phyloP scores from a whole-genome alignment of 1,284 basidiomycete genomes.

The Ceraceosorus guamensis region DNA sequence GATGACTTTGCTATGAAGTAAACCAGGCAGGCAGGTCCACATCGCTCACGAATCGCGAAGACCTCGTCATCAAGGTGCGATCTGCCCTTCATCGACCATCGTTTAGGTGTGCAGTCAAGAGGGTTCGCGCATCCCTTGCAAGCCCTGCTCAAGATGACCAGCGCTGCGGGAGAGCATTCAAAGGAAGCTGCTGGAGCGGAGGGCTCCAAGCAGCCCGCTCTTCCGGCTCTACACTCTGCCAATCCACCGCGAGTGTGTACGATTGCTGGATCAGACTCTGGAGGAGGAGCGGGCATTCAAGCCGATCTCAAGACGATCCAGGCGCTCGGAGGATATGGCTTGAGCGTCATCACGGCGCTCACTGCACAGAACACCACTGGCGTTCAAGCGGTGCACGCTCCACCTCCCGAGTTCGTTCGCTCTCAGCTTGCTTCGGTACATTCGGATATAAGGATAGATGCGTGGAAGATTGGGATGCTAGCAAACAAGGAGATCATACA shows the following conservation, averaged over 20 bases:
- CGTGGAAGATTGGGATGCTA: slow-evolving; percentile 88
- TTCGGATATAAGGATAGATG: slow-evolving; percentile 66
- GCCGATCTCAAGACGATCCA: slow-evolving; percentile 70
- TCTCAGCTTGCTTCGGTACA: slow-evolving; percentile 65
- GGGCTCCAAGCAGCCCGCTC: too few relatives aligned
- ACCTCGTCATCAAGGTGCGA: too few relatives aligned
- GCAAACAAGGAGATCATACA: slow-evolving; percentile 51
- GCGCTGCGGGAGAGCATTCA: too few relatives aligned
- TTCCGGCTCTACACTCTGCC: background rate
- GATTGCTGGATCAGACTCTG: slow-evolving; percentile 77
- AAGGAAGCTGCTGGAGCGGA: too few relatives aligned
- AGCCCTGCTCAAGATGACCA: too few relatives aligned
- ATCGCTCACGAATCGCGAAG: too few relatives aligned
- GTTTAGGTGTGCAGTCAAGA: too few relatives aligned
- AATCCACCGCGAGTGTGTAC: slow-evolving; percentile 56
- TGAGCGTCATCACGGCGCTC: slow-evolving; percentile 78
- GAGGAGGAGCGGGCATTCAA: slow-evolving; percentile 82
- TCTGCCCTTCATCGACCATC: too few relatives aligned
- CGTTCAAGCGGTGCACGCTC: slow-evolving; percentile 57
- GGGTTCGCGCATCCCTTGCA: too few relatives aligned
- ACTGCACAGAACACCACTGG: slow-evolving; percentile 87
- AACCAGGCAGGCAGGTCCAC: too few relatives aligned
- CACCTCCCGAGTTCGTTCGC: slow-evolving; percentile 39
- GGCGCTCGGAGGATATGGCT: slow-evolving; percentile 71
- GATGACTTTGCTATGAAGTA: too few relatives aligned